Conservation (phyloP, 2,329 filamentous ascomycete genomes). For the Lasiodiplodia hormozganensis region DNA sequence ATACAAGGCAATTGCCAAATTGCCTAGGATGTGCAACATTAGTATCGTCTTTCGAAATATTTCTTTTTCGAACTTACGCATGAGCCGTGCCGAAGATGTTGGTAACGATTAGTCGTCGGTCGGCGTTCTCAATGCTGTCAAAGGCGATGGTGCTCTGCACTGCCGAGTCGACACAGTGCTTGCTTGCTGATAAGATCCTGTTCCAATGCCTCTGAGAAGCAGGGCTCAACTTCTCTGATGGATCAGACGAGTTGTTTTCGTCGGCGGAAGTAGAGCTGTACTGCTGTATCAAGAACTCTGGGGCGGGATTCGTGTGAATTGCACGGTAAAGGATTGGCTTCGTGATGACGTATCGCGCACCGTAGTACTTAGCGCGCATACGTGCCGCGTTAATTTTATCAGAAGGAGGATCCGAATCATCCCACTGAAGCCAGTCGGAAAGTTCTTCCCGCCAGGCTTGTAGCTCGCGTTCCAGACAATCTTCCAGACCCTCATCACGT, state of each 20-base stretch:
- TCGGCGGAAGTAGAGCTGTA: constrained; percentile 5
- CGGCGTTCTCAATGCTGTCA: constrained; percentile 61
- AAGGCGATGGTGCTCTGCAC: constrained; percentile 88
- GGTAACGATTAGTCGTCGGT: constrained; percentile 80
- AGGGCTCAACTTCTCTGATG: neutral
- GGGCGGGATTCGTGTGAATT: constrained; percentile 57
- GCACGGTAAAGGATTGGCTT: constrained; percentile 74
- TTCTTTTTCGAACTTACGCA: constrained; percentile 78
- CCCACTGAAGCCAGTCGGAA: constrained; percentile 63
- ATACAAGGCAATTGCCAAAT: too few relatives aligned
- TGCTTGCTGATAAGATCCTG: constrained; percentile 33
- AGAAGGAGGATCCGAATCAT: constrained; percentile 73
- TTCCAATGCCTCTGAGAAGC: too few relatives aligned
- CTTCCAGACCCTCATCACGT: constrained; percentile 52
- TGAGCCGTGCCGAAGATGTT: constrained; percentile 95
- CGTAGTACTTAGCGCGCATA: constrained; percentile 92
- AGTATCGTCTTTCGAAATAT: neutral
- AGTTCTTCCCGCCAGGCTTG: constrained; percentile 59
- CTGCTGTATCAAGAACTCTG: constrained; percentile 35
- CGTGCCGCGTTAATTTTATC: constrained; percentile 80
- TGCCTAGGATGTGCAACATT: too few relatives aligned
- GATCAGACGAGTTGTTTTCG: neutral
- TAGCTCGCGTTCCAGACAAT: too few relatives aligned
- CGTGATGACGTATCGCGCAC: constrained; percentile 87
- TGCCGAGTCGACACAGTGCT: constrained; percentile 61